Evolutionary conservation across 495 filamentous ascomycete genomes (phyloP), one percentile per base, ranked within the genome.

Genomic region (Diplogelasinospora grovesii): DNA sequence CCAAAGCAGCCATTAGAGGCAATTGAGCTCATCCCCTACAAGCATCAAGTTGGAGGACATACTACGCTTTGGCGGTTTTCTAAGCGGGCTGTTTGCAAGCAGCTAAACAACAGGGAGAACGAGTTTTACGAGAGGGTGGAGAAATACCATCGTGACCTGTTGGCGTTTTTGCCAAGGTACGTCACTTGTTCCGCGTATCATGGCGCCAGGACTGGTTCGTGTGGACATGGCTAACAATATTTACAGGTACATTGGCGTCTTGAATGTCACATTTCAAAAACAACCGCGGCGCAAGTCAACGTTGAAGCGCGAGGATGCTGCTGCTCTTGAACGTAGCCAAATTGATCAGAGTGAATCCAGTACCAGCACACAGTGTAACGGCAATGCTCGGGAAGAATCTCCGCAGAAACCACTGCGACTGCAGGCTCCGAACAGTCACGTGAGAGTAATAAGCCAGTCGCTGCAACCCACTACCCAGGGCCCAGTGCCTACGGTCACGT

Each of bases 121-220:
- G 86, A 94, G 62, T 98, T 98, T 54, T 98, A 98, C 59, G 92
- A 98, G 61, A 92, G 81, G 39, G 82, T 98, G 48, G 92, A 98
- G 67, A 75, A 73, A 46, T 75, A 83, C 40, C 90, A 98, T 61
- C 86, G 89, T 27, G 82, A 95, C 48, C 71, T 98, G 54, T 67
- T 98, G 41, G 76, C 79, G 16, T 98, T 97, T 63, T 65, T 98
- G 41, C 92, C 92, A 29, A 90, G 86, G 89, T 95, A 74, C 46
- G 83, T 70, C 22, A 8, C 8, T n/a, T 27, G n/a, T n/a, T 21
- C 23, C 3, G 15, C 18, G 24, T 29, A 8, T n/a, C n/a, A n/a
- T n/a, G 31, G n/a, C 7, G 3, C 14, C 15, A 31, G 16, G n/a
- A n/a, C 29, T 34, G 14, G 25, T 22, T 28, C n/a, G n/a, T n/a